phyloP scores from a whole-genome alignment of 2,329 filamentous ascomycete genomes.

The Geosmithia flava region DNA sequence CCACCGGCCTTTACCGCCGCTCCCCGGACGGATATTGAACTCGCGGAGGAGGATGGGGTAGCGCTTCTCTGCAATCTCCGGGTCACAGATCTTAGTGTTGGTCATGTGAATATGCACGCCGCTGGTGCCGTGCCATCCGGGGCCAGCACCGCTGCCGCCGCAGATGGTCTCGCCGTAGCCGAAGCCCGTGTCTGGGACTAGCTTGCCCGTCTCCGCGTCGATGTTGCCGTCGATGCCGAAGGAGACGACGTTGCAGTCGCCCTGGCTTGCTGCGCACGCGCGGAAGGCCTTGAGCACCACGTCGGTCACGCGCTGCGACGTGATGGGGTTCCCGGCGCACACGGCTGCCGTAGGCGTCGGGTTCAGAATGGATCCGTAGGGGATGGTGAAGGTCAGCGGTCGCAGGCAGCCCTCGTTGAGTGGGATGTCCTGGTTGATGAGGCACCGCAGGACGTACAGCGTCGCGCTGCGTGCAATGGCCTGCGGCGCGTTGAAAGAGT shows the following conservation, averaged over 20 bases:
- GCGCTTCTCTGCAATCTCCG: slow-evolving; percentile 62
- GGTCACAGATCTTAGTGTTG: slow-evolving; percentile 68
- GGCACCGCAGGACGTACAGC: slow-evolving; percentile 18
- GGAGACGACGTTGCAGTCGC: slow-evolving; percentile 72
- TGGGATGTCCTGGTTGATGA: slow-evolving; percentile 18
- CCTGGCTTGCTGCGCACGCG: slow-evolving; percentile 63
- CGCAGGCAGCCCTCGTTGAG: slow-evolving; percentile 36
- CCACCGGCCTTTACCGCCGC: slow-evolving; percentile 51
- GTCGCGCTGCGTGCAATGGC: slow-evolving; percentile 8
- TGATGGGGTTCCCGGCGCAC: slow-evolving; percentile 17
- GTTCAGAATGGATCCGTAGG: slow-evolving; percentile 56
- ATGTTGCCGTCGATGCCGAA: slow-evolving; percentile 57
- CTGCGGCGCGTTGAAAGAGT: slow-evolving; percentile 13
- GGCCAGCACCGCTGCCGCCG: slow-evolving; percentile 60
- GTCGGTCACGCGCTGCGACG: slow-evolving; percentile 32
- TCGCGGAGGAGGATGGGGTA: slow-evolving; percentile 43
- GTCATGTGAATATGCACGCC: slow-evolving; percentile 75
- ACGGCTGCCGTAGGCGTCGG: slow-evolving; percentile 42
- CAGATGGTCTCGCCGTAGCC: slow-evolving; percentile 79
- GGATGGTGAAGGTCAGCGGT: slow-evolving; percentile 42
- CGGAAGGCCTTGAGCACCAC: slow-evolving; percentile 66
- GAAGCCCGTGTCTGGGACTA: slow-evolving; percentile 37
- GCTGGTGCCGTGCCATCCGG: slow-evolving; percentile 57
- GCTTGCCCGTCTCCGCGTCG: slow-evolving; percentile 10
- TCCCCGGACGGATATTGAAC: slow-evolving; percentile 49